These are phyloP conservation scores for Pseudogymnoascus sp. DNA, from an alignment of 2,329 filamentous ascomycete species.

Conservation along the genomic window DNA sequence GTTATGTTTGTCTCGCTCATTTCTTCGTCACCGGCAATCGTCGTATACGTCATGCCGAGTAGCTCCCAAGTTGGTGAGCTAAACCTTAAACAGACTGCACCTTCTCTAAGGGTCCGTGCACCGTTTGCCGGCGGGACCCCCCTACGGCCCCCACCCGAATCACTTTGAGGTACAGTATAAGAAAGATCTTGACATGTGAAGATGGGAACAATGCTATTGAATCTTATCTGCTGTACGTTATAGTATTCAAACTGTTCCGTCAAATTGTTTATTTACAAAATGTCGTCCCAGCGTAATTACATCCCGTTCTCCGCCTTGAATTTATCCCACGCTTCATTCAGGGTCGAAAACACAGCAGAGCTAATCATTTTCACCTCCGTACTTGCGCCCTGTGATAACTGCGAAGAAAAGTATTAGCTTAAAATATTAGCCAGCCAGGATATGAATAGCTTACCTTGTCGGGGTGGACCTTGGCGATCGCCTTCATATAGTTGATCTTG, in stretches of 20 bases:
- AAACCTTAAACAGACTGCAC: conserved; percentile 7
- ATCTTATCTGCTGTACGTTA: not conserved
- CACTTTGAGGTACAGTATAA: not conserved
- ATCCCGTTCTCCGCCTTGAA: conserved; percentile 64
- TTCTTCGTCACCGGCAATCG: not conserved
- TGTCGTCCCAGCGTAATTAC: conserved; percentile 27
- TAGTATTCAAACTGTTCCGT: not conserved
- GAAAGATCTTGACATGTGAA: too few relatives aligned
- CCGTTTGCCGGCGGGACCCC: too few relatives aligned
- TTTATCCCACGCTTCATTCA: conserved; percentile 69
- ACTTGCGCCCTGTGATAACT: conserved; percentile 58
- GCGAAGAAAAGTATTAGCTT: conserved; percentile 8
- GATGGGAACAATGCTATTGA: not conserved
- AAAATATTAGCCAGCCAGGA: not conserved
- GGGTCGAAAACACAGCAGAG: conserved; percentile 57
- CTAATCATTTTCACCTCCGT: conserved; percentile 63
- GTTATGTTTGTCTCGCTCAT: not conserved
- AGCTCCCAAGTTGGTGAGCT: not conserved
- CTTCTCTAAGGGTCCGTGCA: not conserved
- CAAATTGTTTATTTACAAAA: not conserved
- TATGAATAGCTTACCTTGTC: conserved; percentile 70
- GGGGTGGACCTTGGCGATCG: conserved; percentile 95
- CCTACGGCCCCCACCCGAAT: not conserved
- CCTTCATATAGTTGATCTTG: conserved; percentile 98
- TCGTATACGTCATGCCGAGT: conserved; percentile 3